A percentile compares a stretch with the other conserved stretches of the same genome.
Conservation (phyloP, 129 eudicot species). For the Centrapalus pauciflorus region DNA sequence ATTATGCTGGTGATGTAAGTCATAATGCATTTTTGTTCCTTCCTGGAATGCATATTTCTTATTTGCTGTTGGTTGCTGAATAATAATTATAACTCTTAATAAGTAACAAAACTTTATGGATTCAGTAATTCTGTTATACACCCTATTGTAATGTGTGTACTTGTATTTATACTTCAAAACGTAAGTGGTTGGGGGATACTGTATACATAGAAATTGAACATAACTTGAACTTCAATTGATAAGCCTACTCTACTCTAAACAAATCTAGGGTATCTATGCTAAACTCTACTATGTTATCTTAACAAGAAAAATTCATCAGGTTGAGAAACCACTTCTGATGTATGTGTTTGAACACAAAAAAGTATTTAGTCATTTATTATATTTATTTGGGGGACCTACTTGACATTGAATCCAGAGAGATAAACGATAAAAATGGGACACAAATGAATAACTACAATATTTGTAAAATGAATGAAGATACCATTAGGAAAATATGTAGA, state of each 20-base stretch:
- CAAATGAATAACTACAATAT: neutral
- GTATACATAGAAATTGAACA: neutral
- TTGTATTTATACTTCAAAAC: neutral
- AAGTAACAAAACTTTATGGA: neutral
- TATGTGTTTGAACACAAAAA: neutral
- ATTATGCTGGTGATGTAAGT: conserved; percentile 97
- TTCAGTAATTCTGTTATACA: neutral
- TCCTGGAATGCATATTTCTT: neutral
- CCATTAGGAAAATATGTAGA: neutral
- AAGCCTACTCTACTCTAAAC: neutral
- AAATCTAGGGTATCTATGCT: neutral
- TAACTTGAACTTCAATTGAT: neutral
- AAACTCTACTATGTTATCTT: neutral
- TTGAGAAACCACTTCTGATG: neutral
- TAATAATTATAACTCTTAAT: neutral
- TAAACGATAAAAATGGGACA: neutral
- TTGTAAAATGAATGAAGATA: no score
- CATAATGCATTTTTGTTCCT: neutral
- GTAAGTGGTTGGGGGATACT: no score
- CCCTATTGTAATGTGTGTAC: neutral
- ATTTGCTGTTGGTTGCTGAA: neutral
- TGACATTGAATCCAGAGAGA: neutral
- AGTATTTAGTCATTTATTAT: no score
- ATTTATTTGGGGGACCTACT: no score
- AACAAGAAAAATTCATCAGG: neutral